A percentile compares a stretch with the other conserved stretches of the same genome.
These are phyloP conservation scores for Paraphaeosphaeria sporulosa DNA, from an alignment of 2,329 filamentous ascomycete species.

Conservation along the genomic window DNA sequence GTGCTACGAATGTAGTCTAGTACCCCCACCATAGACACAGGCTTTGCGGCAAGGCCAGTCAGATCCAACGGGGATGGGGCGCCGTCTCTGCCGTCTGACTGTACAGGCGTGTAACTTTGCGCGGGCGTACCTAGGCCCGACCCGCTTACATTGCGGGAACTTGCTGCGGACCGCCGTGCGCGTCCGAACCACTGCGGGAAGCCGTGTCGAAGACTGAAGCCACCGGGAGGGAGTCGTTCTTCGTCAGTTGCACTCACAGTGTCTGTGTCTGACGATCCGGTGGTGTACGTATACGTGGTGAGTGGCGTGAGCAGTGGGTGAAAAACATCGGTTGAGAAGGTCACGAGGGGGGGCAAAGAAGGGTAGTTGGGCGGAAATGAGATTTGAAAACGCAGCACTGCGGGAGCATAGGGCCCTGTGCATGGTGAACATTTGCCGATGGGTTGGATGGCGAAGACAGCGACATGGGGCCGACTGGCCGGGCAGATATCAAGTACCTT, in stretches of 20 bases:
- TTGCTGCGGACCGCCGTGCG: slow-evolving; percentile 36
- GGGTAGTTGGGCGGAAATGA: slow-evolving; percentile 86
- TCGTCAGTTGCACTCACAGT: slow-evolving; percentile 85
- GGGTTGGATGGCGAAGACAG: neutral
- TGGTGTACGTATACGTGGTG: slow-evolving; percentile 94
- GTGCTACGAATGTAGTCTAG: slow-evolving; percentile 82
- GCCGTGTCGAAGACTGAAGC: slow-evolving; percentile 88
- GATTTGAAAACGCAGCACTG: slow-evolving; percentile 88
- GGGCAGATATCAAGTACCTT: slow-evolving; percentile 65
- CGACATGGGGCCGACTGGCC: neutral
- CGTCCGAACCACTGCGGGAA: slow-evolving; percentile 86
- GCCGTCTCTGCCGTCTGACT: slow-evolving; percentile 20
- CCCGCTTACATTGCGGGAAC: slow-evolving; percentile 44
- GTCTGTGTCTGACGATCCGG: slow-evolving; percentile 73
- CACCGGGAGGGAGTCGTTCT: slow-evolving; percentile 83
- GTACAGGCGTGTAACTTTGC: slow-evolving; percentile 27
- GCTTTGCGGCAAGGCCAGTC: slow-evolving; percentile 16
- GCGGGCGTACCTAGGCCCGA: slow-evolving; percentile 33
- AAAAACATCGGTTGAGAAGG: slow-evolving; percentile 91
- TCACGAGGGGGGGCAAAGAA: slow-evolving; percentile 79
- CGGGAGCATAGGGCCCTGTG: slow-evolving; percentile 85
- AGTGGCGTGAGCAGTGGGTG: slow-evolving; percentile 91
- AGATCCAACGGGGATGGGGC: slow-evolving; percentile 17
- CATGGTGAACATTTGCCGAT: slow-evolving; percentile 34
- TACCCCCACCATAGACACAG: slow-evolving; percentile 60